Conservation (phyloP, 2,329 filamentous ascomycete genomes). For the Botrytis deweyae region DNA sequence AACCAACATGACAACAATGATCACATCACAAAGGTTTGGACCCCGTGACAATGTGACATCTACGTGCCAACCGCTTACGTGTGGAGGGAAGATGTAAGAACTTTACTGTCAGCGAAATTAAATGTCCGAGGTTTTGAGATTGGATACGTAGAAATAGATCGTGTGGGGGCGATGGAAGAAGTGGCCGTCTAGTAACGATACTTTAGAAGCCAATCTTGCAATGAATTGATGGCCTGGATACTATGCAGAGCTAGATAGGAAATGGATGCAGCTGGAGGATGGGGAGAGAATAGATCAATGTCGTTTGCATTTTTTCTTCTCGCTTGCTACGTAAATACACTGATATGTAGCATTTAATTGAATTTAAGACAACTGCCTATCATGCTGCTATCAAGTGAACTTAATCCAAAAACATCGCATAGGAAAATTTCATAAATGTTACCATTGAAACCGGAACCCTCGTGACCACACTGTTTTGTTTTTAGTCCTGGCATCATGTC, state of each 20-base stretch:
- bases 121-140: conserved; percentile 1
- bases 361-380: background rate
- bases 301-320: background rate
- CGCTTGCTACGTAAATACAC: background rate
- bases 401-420: background rate
- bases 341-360: background rate
- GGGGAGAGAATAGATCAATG: background rate
- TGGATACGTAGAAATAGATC: background rate
- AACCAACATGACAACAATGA: background rate
- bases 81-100: conserved; percentile 3
- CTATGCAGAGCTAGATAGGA: background rate
- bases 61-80: background rate
- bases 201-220: background rate
- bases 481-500: background rate
- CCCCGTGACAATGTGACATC: background rate
- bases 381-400: background rate
- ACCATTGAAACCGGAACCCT: background rate
- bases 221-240: background rate
- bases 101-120: background rate
- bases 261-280: background rate
- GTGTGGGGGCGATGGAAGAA: background rate
- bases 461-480: background rate
- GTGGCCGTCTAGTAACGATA: background rate
- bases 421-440: background rate
- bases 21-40: background rate